Evolutionary conservation across 2,329 filamentous ascomycete species (phyloP), one percentile per base, ranked within the genome.

Genomic region (Hortaea sp.): DNA sequence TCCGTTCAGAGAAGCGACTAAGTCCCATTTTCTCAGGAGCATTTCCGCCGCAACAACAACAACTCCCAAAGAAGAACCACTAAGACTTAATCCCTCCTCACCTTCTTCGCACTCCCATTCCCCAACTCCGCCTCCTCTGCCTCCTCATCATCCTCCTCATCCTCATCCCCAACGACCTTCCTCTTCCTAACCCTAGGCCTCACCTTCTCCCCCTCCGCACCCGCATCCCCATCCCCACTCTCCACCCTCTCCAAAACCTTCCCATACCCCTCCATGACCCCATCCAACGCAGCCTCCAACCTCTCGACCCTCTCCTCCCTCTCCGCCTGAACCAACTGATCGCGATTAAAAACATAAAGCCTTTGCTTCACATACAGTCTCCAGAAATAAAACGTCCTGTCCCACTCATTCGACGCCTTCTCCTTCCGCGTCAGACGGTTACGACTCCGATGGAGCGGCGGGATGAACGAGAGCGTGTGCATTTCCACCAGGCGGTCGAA

Each of bases 401-500:
- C 74, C 53, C 84, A 75, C 39, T 70, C 71, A 47, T 75, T 74
- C 3, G 74, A 75, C 0, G 75, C 69, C 57, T 57, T 68, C 39
- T 61, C 65, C 56, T 64, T 61, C 56, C 69, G 57, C 51, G 65
- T 61, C 60, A 71, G 63, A 60, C 72, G 69, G 49, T 45, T 65
- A 48, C 63, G 75, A 63, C 47, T 69, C 62, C 52, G 79, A 67
- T 69, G 72, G 53, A 47, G 63, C 54, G 55, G 62, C 32, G 58
- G 76, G 30, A 83, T 80, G 39, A 69, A 71, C 29, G 72, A 73
- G 29, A 82, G 78, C 11, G 79, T 77, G 42, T 89, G 79, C 74
- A 90, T 84, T 63, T 92, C 86, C 0, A 87, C 69, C 6, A 89
- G 72, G 5, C 86, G 75, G 51, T 74, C 73, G 62, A 90, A 88